A percentile compares a stretch with the other conserved stretches of the same genome.
These are phyloP conservation scores for Tuber calosporum DNA, from an alignment of 495 filamentous ascomycete genomes.

Conservation along the genomic window DNA sequence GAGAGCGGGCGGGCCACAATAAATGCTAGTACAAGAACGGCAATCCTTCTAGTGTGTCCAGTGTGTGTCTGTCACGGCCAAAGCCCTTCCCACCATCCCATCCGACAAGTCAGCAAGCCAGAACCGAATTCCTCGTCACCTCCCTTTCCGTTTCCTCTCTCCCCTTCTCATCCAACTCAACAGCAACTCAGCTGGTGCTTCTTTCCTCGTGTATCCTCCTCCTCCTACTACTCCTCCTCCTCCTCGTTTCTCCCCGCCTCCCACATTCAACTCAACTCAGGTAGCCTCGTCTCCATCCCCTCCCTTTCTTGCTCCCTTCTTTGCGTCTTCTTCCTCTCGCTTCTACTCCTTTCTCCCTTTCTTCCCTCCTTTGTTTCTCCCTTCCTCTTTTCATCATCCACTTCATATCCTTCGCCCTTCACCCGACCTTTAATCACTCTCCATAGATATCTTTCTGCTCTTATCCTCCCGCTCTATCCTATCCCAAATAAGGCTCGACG, in stretches of 20 bases:
- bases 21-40: neutral
- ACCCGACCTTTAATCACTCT: conserved; percentile 11
- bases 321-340: conserved; percentile 30
- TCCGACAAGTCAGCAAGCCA: conserved; percentile 13
- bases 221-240: neutral
- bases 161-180: conserved; percentile 3
- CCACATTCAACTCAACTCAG: neutral
- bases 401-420: conserved; percentile 9
- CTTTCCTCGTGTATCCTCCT: neutral
- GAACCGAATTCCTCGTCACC: conserved; percentile 37
- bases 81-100: neutral
- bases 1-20: neutral
- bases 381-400: conserved; percentile 8
- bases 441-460: neutral
- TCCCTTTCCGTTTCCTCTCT: conserved; percentile 33
- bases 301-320: conserved; percentile 21
- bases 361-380: conserved; percentile 20
- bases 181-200: neutral
- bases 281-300: neutral
- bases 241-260: neutral
- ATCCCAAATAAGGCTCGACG: neutral
- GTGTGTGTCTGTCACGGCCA: neutral
- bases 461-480: neutral
- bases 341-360: conserved; percentile 34
- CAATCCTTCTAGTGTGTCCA: neutral